These are phyloP conservation scores for Berberis thunbergii DNA, from an alignment of 164 flowering plant species.

Conservation along the genomic window DNA sequence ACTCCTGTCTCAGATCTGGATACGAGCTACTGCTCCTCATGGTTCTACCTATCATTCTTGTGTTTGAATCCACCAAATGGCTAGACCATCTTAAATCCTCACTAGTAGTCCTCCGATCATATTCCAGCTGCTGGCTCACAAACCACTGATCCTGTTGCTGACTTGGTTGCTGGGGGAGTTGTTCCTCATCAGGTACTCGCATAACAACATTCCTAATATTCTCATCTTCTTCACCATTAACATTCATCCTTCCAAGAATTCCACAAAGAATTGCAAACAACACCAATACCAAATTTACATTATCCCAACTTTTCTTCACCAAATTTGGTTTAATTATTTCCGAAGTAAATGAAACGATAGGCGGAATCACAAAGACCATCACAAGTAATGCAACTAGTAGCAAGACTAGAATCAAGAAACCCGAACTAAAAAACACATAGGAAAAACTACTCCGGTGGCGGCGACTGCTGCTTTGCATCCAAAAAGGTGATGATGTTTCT, in stretches of 20 bases:
- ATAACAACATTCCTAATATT: not conserved
- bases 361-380: slow-evolving; percentile 34
- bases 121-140: too few relatives aligned
- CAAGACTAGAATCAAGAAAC: slow-evolving; percentile 32
- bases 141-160: not conserved
- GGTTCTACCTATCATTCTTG: slow-evolving; percentile 12
- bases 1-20: slow-evolving; percentile 58
- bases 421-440: slow-evolving; percentile 22
- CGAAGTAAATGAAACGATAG: slow-evolving; percentile 30
- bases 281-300: slow-evolving; percentile 52
- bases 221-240: slow-evolving; percentile 4
- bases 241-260: slow-evolving; percentile 39
- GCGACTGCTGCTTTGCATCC: slow-evolving; percentile 9
- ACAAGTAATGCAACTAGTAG: slow-evolving; percentile 26
- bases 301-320: slow-evolving; percentile 60
- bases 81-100: slow-evolving; percentile 22
- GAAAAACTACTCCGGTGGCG: slow-evolving; percentile 22
- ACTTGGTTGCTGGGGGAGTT: not conserved
- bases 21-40: slow-evolving; percentile 66
- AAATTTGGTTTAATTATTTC: slow-evolving; percentile 30
- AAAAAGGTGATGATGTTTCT: slow-evolving; percentile 9
- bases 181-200: not conserved
- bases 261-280: slow-evolving; percentile 75
- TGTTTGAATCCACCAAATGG: slow-evolving; percentile 10
- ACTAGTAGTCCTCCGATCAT: too few relatives aligned